Evolutionary conservation across 2,329 filamentous ascomycete species (phyloP), one percentile per base, ranked within the genome.

Genomic region (Cordyceps tenuipes): DNA sequence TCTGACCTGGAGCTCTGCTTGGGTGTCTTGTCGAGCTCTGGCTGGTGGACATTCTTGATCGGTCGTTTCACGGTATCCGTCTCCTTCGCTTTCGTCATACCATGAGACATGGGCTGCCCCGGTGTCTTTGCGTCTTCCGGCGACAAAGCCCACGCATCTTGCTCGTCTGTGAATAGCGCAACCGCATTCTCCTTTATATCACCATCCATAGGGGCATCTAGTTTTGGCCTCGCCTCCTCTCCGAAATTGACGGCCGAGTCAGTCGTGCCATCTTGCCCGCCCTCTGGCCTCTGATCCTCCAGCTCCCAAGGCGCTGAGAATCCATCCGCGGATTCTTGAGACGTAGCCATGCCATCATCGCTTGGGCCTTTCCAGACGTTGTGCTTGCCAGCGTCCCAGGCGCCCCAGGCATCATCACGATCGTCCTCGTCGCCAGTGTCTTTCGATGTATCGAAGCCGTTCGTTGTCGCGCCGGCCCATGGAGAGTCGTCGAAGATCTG

Each of bases 381-480:
- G 1, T 21, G 26, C 49, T 47, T 50, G 26, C 52, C 69, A n/a
- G 71, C 72, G 26, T 68, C 68, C 72, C 72, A 75, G 8, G 68
- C 69, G n/a, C 70, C 72, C 72, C 73, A 75, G 1, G 67, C 65
- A 60, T 70, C 66, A 43, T 72, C 69, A 5, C 69, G 68, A 43
- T 72, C 69, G 6, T 69, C 68, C 21, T 70, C n/a, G 3, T 8
- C 7, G 10, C 6, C 13, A 29, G 17, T 26, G 13, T 53, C 15
- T 19, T 8, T 7, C 39, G 26, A 7, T 23, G 17, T 9, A 19
- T 41, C 55, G 31, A 57, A 43, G 21, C 55, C 23, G n/a, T 26
- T 29, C 5, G 17, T 47, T 12, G 36, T 54, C 21, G 46, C 46
- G 1, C n/a, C 56, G 12, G 21, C 49, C 57, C 57, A 59, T 5